phyloP scores from a whole-genome alignment of 371 early-diverging fungal genomes.

The Nematocida sp. region DNA sequence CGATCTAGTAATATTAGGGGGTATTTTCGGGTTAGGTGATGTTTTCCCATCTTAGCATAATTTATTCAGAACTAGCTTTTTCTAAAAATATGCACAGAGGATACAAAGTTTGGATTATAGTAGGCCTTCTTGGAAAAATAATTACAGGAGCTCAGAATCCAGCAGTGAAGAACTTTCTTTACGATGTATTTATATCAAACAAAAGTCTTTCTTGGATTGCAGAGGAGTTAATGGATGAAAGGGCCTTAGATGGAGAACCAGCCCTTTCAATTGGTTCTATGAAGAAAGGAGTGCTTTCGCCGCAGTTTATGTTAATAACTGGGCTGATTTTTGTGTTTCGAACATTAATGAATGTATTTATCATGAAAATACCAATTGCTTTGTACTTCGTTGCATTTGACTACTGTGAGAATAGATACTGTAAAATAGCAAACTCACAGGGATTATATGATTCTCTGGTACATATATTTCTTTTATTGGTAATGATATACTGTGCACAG shows the following conservation, averaged over 20 bases:
- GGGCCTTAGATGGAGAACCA: neutral
- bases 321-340: neutral
- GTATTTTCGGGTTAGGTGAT: too few relatives aligned
- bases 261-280: neutral
- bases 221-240: neutral
- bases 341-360: neutral
- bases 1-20: too few relatives aligned
- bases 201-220: slow-evolving; percentile 2
- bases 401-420: slow-evolving; percentile 35
- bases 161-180: slow-evolving; percentile 1
- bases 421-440: slow-evolving; percentile 10
- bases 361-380: slow-evolving; percentile 30
- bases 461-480: slow-evolving; percentile 8
- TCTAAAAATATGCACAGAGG: slow-evolving; percentile 12
- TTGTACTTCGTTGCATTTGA: slow-evolving; percentile 35
- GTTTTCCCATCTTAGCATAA: neutral
- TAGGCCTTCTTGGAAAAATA: neutral
- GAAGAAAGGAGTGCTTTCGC: neutral
- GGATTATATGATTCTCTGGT: slow-evolving; percentile 29
- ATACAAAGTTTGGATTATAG: neutral
- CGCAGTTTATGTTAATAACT: neutral
- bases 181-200: slow-evolving; percentile 19
- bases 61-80: neutral
- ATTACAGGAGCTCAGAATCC: neutral
- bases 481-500: slow-evolving; percentile 22